phyloP scores from a whole-genome alignment of 352 stramenopile species.

The Phytophthora kernoviae region DNA sequence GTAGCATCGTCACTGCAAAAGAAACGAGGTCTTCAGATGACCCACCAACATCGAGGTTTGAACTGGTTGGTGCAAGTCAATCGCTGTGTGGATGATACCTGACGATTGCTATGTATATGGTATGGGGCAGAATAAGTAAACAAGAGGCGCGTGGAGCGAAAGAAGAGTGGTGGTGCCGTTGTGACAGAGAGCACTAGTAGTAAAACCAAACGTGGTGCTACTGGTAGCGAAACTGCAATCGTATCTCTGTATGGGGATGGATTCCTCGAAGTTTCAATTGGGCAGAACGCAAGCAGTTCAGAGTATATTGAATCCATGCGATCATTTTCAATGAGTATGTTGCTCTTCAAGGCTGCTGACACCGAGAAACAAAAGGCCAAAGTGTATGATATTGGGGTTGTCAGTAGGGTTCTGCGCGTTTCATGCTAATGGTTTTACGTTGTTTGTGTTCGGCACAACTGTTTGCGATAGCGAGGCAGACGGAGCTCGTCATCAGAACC shows the following conservation, averaged over 20 bases:
- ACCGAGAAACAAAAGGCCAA: constrained; percentile 30
- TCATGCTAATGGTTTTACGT: not conserved
- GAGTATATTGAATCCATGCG: constrained; percentile 1
- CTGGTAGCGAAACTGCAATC: constrained; percentile 12
- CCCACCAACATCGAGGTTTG: not conserved
- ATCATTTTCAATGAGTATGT: constrained; percentile 37
- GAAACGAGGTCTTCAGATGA: not conserved
- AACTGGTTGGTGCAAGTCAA: too few species aligned
- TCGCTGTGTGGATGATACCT: too few species aligned
- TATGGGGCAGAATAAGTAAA: not conserved
- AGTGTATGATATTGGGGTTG: constrained; percentile 18
- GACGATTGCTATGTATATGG: too few species aligned
- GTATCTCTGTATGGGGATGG: constrained; percentile 60
- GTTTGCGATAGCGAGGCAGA: constrained; percentile 23
- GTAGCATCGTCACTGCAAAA: not conserved
- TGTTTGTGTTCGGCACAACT: constrained; percentile 17
- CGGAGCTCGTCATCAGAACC: constrained; percentile 49
- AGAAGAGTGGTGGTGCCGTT: not conserved
- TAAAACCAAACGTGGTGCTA: not conserved
- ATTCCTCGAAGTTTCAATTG: constrained; percentile 47
- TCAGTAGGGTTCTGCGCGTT: too few species aligned
- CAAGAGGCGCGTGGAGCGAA: not conserved
- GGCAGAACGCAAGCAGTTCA: not conserved
- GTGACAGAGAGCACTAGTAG: not conserved
- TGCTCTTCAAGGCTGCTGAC: constrained; percentile 56